phyloP scores from a whole-genome alignment of 768 basidiomycete species.

The Auricularia sp. region DNA sequence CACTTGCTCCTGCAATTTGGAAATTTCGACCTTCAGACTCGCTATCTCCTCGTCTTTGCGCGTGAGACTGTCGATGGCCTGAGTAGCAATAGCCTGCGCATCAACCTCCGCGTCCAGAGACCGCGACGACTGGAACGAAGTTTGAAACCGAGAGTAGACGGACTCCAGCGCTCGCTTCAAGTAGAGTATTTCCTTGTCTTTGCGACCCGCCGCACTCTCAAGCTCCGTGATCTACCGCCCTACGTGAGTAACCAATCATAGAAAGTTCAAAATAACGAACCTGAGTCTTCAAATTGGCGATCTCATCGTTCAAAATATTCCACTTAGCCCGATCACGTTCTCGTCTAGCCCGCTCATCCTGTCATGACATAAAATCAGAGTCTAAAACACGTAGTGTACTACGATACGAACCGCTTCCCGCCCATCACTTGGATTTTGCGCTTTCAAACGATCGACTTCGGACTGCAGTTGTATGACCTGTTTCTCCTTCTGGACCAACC shows the following conservation, averaged over 20 bases:
- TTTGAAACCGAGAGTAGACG: slow-evolving; percentile 69
- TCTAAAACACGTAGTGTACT: not conserved
- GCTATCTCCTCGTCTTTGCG: slow-evolving; percentile 60
- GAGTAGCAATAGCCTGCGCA: slow-evolving; percentile 57
- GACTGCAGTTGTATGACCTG: slow-evolving; percentile 65
- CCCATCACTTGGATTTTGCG: slow-evolving; percentile 45
- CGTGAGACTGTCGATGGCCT: slow-evolving; percentile 56
- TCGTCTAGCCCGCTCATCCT: slow-evolving; percentile 67
- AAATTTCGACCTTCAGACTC: slow-evolving; percentile 39
- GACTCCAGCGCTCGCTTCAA: slow-evolving; percentile 82
- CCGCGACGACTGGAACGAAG: slow-evolving; percentile 20
- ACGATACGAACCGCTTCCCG: slow-evolving; percentile 47
- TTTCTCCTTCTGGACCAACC: slow-evolving; percentile 77
- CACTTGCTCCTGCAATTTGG: slow-evolving; percentile 34
- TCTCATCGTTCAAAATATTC: slow-evolving; percentile 65
- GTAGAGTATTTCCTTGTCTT: slow-evolving; percentile 66
- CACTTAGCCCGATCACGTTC: slow-evolving; percentile 70
- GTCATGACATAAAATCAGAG: not conserved
- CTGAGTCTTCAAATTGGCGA: slow-evolving; percentile 58
- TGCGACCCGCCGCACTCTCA: slow-evolving; percentile 35
- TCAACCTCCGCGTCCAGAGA: slow-evolving; percentile 41
- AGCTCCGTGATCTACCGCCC: slow-evolving; percentile 42
- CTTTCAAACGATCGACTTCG: slow-evolving; percentile 56
- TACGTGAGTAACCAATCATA: slow-evolving; percentile 2
- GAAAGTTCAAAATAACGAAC: slow-evolving; percentile 26